A percentile compares a stretch with the other conserved stretches of the same genome.
phyloP scores from a whole-genome alignment of 2,329 filamentous ascomycete genomes.

The Neopestalotiopsis sp. region DNA sequence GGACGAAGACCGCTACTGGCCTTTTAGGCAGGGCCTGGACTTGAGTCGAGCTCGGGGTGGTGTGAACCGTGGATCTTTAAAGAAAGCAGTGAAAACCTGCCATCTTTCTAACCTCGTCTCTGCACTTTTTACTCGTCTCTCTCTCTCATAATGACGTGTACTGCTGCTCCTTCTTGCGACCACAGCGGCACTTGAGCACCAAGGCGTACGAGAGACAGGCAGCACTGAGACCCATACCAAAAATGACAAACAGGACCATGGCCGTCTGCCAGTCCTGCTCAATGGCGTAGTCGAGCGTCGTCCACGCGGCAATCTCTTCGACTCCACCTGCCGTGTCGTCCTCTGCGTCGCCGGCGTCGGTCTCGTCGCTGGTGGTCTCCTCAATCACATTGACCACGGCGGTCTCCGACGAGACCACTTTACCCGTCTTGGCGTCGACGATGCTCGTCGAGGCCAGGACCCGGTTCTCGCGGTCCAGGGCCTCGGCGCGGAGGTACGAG shows the following conservation, averaged over 20 bases:
- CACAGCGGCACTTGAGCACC: not conserved
- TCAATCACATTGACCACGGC: constrained; percentile 2
- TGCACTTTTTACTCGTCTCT: not conserved
- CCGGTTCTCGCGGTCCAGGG: constrained; percentile 18
- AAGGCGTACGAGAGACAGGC: not conserved
- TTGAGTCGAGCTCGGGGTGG: no score
- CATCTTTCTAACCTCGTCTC: not conserved
- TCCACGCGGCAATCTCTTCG: not conserved
- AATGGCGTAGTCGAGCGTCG: not conserved
- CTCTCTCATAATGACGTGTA: constrained; percentile 30
- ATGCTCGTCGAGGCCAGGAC: constrained; percentile 23
- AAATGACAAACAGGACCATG: not conserved
- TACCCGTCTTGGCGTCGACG: constrained; percentile 15
- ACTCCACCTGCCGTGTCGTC: not conserved
- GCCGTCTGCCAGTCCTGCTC: constrained; percentile 1
- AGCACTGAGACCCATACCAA: constrained; percentile 5
- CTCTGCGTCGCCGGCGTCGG: not conserved
- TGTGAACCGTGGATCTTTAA: no score
- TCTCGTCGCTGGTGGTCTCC: not conserved
- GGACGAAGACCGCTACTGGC: no score
- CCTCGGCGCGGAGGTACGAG: constrained; percentile 21
- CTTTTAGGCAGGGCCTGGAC: no score
- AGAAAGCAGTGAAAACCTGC: not conserved
- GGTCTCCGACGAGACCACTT: not conserved
- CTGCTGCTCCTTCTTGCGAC: not conserved